A percentile compares a stretch with the other conserved stretches of the same genome.
Conservation (phyloP, 495 filamentous ascomycete genomes). For the Aspergillus kassunensis region DNA sequence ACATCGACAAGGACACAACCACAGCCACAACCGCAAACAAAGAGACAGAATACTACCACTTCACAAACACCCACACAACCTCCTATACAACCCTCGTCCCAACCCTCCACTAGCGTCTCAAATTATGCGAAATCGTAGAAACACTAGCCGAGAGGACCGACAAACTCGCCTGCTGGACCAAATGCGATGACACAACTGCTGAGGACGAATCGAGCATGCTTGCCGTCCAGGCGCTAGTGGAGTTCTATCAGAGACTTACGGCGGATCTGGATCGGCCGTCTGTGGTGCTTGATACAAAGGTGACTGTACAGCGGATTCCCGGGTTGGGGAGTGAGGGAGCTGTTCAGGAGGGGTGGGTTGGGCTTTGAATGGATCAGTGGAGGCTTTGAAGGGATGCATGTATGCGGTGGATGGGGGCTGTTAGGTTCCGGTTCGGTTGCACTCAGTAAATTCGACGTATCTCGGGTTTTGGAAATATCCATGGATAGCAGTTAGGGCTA, state of each 20-base stretch:
- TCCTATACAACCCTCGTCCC: neutral
- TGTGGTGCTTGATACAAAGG: conserved; percentile 1
- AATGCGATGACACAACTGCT: neutral
- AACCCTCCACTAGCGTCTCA: neutral
- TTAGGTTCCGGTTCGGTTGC: too few species aligned
- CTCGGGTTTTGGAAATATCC: too few species aligned
- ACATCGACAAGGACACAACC: too few species aligned
- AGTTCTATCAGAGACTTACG: conserved; percentile 8
- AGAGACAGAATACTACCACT: too few species aligned
- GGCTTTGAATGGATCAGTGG: conserved; percentile 50
- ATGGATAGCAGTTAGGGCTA: too few species aligned
- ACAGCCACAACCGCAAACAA: too few species aligned
- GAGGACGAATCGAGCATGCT: neutral
- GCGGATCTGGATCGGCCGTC: neutral
- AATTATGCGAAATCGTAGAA: neutral
- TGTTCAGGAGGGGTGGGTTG: conserved; percentile 41
- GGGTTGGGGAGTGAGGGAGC: conserved; percentile 26
- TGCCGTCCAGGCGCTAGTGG: neutral
- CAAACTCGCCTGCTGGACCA: neutral
- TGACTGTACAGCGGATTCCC: conserved; percentile 1
- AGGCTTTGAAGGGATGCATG: too few species aligned
- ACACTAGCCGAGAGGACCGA: conserved; percentile 5
- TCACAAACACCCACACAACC: neutral
- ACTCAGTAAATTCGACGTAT: too few species aligned
- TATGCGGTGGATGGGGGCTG: too few species aligned